phyloP scores from a whole-genome alignment of 495 filamentous ascomycete species.

The Neurospora tetrasperma region DNA sequence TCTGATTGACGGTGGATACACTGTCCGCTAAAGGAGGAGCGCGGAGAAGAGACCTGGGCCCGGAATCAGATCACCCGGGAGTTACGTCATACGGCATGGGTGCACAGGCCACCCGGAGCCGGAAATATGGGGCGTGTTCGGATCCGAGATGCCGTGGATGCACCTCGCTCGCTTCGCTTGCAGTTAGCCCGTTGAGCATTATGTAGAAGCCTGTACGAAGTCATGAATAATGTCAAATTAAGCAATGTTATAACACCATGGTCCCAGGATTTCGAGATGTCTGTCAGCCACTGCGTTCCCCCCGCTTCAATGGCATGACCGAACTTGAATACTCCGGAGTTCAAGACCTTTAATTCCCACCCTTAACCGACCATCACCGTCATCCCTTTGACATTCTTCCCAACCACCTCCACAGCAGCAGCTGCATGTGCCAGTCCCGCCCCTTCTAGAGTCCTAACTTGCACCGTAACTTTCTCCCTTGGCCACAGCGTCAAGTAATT shows the following conservation, averaged over 20 bases:
- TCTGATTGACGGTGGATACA: constrained; percentile 48
- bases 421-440: constrained; percentile 1
- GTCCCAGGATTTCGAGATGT: background rate
- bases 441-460: background rate
- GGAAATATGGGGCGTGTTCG: background rate
- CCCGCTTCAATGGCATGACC: background rate
- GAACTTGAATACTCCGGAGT: too few species aligned
- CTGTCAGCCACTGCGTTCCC: background rate
- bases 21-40: constrained; percentile 18
- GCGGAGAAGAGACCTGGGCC: background rate
- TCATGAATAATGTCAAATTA: background rate
- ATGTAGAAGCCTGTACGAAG: background rate
- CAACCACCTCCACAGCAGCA: constrained; percentile 4
- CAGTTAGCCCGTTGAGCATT: background rate
- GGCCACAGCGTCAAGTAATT: constrained; percentile 57
- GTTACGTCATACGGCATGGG: background rate
- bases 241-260: background rate
- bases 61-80: background rate
- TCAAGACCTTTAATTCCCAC: background rate
- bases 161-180: background rate
- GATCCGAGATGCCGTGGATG: background rate
- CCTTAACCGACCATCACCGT: background rate
- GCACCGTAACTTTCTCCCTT: constrained; percentile 34
- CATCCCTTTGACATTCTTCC: constrained; percentile 12
- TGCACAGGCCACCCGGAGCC: background rate